Evolutionary conservation across 257 asterid genomes (phyloP).

Genomic region (Plectranthus barbatus): DNA sequence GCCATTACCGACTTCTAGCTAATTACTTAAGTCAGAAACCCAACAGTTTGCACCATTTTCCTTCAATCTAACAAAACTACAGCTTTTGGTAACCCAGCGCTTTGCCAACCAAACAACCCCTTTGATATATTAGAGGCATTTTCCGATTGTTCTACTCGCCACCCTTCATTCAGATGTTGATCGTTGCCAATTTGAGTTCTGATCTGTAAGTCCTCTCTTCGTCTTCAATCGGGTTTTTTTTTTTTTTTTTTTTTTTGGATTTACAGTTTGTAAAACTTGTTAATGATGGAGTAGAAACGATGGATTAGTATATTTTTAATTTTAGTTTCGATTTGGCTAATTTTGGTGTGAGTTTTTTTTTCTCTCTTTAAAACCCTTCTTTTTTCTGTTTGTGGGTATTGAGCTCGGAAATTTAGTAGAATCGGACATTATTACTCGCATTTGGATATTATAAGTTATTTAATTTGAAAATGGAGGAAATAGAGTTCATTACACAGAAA

Average conservation of each 20-base stretch:
- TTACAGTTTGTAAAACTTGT: background rate
- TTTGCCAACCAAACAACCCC: constrained; percentile 9
- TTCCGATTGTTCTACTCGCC: background rate
- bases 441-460: background rate
- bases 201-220: constrained; percentile 28
- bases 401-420: background rate
- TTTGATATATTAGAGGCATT: background rate
- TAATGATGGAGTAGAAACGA: background rate
- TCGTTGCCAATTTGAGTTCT: constrained; percentile 7
- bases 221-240: background rate
- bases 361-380: background rate
- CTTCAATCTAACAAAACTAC: constrained; percentile 3
- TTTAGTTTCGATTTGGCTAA: background rate
- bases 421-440: background rate
- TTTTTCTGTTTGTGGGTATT: background rate
- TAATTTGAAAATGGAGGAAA: background rate
- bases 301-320: background rate
- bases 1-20: constrained; percentile 12
- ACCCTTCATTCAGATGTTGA: constrained; percentile 24
- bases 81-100: background rate
- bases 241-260: background rate
- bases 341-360: background rate
- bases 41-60: background rate
- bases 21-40: background rate
- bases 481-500: background rate